Percentiles rank a stretch among this genome's conserved stretches.
Evolutionary conservation across 2,329 filamentous ascomycete genomes (phyloP).

Genomic region (Xylariaceae sp.): DNA sequence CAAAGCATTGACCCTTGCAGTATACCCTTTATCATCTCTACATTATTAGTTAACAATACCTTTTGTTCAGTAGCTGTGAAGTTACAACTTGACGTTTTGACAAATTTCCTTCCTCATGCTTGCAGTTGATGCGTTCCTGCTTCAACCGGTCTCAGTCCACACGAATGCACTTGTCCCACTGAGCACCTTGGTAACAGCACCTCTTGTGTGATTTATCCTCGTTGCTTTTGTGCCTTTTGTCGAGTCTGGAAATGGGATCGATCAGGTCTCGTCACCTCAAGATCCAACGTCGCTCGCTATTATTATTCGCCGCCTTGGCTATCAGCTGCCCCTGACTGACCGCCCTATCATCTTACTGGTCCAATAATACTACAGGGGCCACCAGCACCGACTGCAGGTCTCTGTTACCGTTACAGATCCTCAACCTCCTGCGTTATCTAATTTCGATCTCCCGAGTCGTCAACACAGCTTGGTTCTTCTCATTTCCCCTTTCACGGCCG

Average conservation of each 20-base stretch:
- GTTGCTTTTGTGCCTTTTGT: neutral
- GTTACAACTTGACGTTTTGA: neutral
- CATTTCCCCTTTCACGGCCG: conserved; percentile 4
- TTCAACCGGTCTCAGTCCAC: too few species aligned
- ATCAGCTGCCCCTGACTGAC: conserved; percentile 19
- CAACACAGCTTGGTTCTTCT: conserved; percentile 4
- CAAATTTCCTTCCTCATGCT: conserved; percentile 2
- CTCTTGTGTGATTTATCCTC: neutral
- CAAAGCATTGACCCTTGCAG: conserved; percentile 3
- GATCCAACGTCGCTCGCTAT: conserved; percentile 13
- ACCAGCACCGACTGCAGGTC: conserved; percentile 13
- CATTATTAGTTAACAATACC: too few species aligned
- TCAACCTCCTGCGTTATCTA: neutral
- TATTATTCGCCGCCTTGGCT: conserved; percentile 24
- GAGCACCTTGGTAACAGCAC: neutral
- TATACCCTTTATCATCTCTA: neutral
- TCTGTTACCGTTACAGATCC: conserved; percentile 4
- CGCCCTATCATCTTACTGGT: conserved; percentile 10
- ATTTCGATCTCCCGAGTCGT: conserved; percentile 7
- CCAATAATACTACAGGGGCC: conserved; percentile 5
- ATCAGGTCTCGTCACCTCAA: conserved; percentile 19
- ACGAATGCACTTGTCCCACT: too few species aligned
- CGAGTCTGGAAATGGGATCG: conserved; percentile 20
- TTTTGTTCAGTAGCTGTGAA: neutral
- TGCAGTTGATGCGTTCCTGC: too few species aligned